Conservation (phyloP, 495 filamentous ascomycete species). For the Copromyces sp. region DNA sequence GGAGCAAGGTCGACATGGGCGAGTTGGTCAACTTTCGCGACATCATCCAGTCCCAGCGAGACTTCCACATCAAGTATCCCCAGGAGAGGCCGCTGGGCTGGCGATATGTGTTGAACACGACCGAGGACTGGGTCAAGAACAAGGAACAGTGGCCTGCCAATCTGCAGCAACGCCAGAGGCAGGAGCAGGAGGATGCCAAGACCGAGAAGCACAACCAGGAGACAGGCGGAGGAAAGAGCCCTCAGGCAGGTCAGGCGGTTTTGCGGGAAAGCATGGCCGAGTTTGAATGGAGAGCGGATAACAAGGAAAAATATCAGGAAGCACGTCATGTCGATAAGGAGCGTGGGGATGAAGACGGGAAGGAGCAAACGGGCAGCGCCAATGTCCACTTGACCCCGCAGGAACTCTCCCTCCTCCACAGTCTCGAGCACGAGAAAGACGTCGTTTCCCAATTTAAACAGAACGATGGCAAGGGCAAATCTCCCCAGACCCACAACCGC, state of each 20-base stretch:
- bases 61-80: conserved; percentile 6
- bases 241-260: not conserved
- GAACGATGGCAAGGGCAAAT: conserved; percentile 5
- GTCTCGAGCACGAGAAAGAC: not conserved
- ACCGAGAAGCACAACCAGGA: not conserved
- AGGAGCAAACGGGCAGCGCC: not conserved
- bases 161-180: not conserved
- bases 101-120: conserved; percentile 10
- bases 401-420: conserved; percentile 4
- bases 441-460: not conserved
- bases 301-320: not conserved
- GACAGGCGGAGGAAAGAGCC: not conserved
- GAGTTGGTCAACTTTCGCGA: conserved; percentile 11
- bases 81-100: conserved; percentile 9
- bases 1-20: not conserved
- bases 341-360: not conserved
- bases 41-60: conserved; percentile 4
- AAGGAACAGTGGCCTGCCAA: conserved; percentile 7
- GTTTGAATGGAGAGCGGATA: not conserved
- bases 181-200: not conserved
- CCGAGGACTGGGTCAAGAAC: conserved; percentile 13
- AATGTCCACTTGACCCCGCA: not conserved
- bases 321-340: not conserved
- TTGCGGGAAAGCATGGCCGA: not conserved
- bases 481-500: conserved; percentile 9